phyloP scores from a whole-genome alignment of 768 basidiomycete species.

The Chlorophyllum brunneum region DNA sequence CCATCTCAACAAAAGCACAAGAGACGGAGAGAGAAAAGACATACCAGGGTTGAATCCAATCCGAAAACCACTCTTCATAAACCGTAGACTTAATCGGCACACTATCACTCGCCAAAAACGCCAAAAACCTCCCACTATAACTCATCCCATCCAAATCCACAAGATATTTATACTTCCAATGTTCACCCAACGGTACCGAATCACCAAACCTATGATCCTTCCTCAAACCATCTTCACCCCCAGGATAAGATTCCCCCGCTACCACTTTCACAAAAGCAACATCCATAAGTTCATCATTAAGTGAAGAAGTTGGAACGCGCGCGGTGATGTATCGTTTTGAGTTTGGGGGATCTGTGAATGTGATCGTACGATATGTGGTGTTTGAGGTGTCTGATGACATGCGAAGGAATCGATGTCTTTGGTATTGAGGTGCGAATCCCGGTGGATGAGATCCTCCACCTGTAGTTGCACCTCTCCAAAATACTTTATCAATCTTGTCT shows the following conservation, averaged over 20 bases:
- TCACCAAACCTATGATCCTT: slow-evolving; percentile 63
- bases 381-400: slow-evolving; percentile 62
- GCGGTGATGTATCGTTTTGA: slow-evolving; percentile 8
- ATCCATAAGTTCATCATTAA: slow-evolving; percentile 83
- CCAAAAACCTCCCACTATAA: slow-evolving; percentile 82
- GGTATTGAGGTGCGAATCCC: slow-evolving; percentile 79
- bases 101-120: slow-evolving; percentile 75
- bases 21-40: neutral
- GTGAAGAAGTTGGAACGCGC: slow-evolving; percentile 13
- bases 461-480: slow-evolving; percentile 96
- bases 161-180: slow-evolving; percentile 87
- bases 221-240: slow-evolving; percentile 61
- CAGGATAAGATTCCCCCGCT: slow-evolving; percentile 65
- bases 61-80: slow-evolving; percentile 80
- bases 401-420: slow-evolving; percentile 81
- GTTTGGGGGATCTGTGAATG: slow-evolving; percentile 16
- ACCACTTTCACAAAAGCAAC: slow-evolving; percentile 75
- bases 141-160: slow-evolving; percentile 90
- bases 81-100: slow-evolving; percentile 82
- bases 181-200: slow-evolving; percentile 69
- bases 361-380: slow-evolving; percentile 36
- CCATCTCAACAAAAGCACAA: neutral
- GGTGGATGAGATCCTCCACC: slow-evolving; percentile 88
- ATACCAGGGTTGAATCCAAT: slow-evolving; percentile 50
- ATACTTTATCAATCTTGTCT: slow-evolving; percentile 79